Conservation (phyloP, 2,329 filamentous ascomycete genomes). For the Stenocarpella maydis region DNA sequence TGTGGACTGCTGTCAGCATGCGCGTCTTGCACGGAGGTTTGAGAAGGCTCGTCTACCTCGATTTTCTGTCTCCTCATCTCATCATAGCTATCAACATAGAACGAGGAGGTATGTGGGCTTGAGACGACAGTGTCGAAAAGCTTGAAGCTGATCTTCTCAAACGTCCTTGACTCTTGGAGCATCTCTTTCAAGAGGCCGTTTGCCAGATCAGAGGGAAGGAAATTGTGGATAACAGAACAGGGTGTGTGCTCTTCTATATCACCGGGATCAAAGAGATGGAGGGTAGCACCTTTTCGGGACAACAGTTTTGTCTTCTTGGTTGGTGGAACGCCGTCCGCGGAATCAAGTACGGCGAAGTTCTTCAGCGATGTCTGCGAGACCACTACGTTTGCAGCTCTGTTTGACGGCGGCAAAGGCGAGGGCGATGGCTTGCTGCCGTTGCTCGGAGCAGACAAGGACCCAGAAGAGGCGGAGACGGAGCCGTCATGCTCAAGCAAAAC, state of each 20-base stretch:
- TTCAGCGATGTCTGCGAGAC: slow-evolving; percentile 67
- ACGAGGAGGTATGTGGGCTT: slow-evolving; percentile 83
- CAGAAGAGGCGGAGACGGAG: slow-evolving; percentile 71
- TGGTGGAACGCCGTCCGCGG: slow-evolving; percentile 29
- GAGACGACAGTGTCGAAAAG: slow-evolving; percentile 88
- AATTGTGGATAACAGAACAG: slow-evolving; percentile 92
- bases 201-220: slow-evolving; percentile 76
- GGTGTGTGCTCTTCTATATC: slow-evolving; percentile 87
- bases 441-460: slow-evolving; percentile 41
- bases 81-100: slow-evolving; percentile 80
- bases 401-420: neutral
- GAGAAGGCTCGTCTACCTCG: slow-evolving; percentile 52
- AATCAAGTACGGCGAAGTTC: slow-evolving; percentile 50
- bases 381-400: slow-evolving; percentile 4
- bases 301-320: slow-evolving; percentile 59
- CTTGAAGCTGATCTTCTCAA: slow-evolving; percentile 78
- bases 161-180: slow-evolving; percentile 75
- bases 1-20: neutral
- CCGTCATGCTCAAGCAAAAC: slow-evolving; percentile 80
- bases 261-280: slow-evolving; percentile 82
- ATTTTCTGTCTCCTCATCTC: slow-evolving; percentile 74
- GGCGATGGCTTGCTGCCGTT: slow-evolving; percentile 59
- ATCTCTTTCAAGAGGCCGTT: slow-evolving; percentile 79
- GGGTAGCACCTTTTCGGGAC: slow-evolving; percentile 80
- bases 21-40: no score